Base-by-base conservation (phyloP, 2,329 filamentous ascomycete genomes). In the Pseudogymnoascus verrucosus region DNA sequence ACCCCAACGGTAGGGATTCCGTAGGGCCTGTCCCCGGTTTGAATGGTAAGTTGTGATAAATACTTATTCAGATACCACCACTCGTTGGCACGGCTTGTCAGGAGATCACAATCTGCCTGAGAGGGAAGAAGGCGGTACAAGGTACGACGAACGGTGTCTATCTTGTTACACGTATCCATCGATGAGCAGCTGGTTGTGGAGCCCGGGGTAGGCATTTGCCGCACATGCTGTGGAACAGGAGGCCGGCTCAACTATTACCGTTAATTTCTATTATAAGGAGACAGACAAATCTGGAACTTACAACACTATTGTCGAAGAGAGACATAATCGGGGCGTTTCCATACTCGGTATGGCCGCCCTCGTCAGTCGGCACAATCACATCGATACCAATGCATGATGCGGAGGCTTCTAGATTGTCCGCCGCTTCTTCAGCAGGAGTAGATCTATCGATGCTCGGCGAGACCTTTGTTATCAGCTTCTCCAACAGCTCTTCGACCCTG, bases 231-330 rank as follows among this genome's bases (percentile, higher is more conserved):
- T 57, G 51, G 51, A 57, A 57, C 51, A 57, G 28, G 51, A 57
- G 28, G 51, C 5, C 51, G 51, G 28, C 51, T 57, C 16, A 23
- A 34, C 65, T 57, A 21, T 59, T 26, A 19, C 59, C 65, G 62
- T 12, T 16, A 44, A 42, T 36, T 10, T 12, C n/a, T 36, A 34
- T 59, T 44, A 31, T 11, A 59, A 4, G 23, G 26, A 7, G 23
- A 8, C 11, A 36, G 21, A 21, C 36, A 36, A 5, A 59, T 14
- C 14, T 40, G 61, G 23, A 51, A 67, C 69, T 67, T 60, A 72
- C 69, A 23, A 72, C 65, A 39, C 65, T 31, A 62, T 70, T 71
- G 47, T 73, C 71, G 65, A 72, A 73, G 8, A 73, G 65, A 16
- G 70, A 68, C n/a, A 72, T 62, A 51, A 70, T 67, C 68, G 69